Base-by-base conservation (phyloP, 1,284 basidiomycete species). In the Meripilus lineatus region DNA sequence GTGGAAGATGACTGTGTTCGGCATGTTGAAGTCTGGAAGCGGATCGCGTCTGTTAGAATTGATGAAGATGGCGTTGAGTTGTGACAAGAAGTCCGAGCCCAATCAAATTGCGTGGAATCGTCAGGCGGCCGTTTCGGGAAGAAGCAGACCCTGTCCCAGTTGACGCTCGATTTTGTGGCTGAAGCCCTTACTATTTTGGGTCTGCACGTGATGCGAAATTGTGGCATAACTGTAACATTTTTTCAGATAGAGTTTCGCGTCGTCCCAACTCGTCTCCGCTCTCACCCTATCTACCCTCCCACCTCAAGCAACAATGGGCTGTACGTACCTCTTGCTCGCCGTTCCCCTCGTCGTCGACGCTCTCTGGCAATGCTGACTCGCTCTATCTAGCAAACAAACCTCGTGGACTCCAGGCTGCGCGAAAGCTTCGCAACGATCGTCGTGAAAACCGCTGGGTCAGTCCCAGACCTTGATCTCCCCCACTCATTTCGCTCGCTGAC, bases 381-480 rank as follows among this genome's bases (percentile, higher is more conserved):
- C 7, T 30, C 20, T 44, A 48, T 17, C 10, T 52, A 88, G 84
- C 91, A 67, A 93, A 93, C 81, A 94, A 98, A 90, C 95, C 95
- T 69, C 89, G 94, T 80, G 95, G 95, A 77, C 85, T 99, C 66
- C 92, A 97, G 79, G 95, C 96, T 66, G 96, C 94, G 65, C 90
- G 96, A 73, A 98, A 98, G 79, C 91, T 99, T 66, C 88, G 93
- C 66, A 93, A 81, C 64, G 81, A 85, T 73, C 89, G 96, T 63
- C 84, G 93, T 58, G 88, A 89, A 72, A 97, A 97, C 82, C 89
- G 94, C 72, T 99, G 96, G 96, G 89, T 89, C 51, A 57, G 81
- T 73, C 46, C n/a, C 40, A 26, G 35, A 37, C 28, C 39, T 32
- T 38, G 20, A 34, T 42, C 15, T n/a, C 23, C 24, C 18, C 43